phyloP scores from a whole-genome alignment of 2,329 filamentous ascomycete genomes.

The Epichloe amarillans region DNA sequence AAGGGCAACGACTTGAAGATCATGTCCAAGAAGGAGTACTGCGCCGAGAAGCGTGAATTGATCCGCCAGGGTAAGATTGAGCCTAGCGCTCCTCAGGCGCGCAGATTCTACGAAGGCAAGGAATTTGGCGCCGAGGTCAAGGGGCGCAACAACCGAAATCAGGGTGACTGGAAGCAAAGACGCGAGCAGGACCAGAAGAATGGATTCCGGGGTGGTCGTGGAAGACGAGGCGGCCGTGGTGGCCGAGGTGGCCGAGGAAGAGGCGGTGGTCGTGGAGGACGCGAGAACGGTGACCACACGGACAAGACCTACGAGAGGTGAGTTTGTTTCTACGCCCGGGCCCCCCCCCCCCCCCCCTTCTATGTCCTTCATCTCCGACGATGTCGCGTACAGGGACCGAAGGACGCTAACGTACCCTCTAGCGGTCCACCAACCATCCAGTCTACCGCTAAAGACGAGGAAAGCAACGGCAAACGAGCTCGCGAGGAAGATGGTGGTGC shows the following conservation, averaged over 20 bases:
- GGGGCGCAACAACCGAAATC: conserved; percentile 28
- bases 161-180: conserved; percentile 51
- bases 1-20: conserved; percentile 67
- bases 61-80: conserved; percentile 59
- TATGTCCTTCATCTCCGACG: neutral
- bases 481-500: conserved; percentile 35
- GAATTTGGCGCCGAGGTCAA: conserved; percentile 16
- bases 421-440: conserved; percentile 28
- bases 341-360: too few relatives aligned
- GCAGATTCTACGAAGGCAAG: conserved; percentile 37
- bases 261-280: conserved; percentile 26
- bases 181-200: conserved; percentile 48
- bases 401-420: conserved; percentile 7
- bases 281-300: conserved; percentile 13
- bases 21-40: conserved; percentile 82
- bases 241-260: conserved; percentile 29
- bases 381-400: neutral
- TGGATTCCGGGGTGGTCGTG: conserved; percentile 39
- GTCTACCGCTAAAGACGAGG: conserved; percentile 24
- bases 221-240: conserved; percentile 28
- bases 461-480: conserved; percentile 37
- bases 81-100: conserved; percentile 33
- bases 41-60: conserved; percentile 59
- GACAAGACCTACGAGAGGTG: conserved; percentile 21
- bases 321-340: conserved; percentile 7